These are phyloP conservation scores for Mycena polygramma DNA, from an alignment of 768 basidiomycete genomes.

Conservation along the genomic window DNA sequence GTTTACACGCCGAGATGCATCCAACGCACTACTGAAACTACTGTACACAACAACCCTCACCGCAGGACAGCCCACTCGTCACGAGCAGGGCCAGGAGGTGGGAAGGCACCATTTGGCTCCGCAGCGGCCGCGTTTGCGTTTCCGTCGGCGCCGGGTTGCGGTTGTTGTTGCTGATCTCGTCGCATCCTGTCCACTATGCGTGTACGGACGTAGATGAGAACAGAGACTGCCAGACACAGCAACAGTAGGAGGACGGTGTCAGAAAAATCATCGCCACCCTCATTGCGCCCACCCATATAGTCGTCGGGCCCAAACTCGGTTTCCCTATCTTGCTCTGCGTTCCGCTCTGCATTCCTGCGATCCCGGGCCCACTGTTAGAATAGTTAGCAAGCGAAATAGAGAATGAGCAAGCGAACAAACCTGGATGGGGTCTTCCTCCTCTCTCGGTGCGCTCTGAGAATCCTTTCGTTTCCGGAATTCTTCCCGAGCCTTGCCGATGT, in stretches of 20 bases:
- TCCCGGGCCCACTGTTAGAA: conserved; percentile 79
- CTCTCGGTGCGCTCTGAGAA: conserved; percentile 53
- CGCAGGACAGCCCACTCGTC: conserved; percentile 76
- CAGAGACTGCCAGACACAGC: conserved; percentile 79
- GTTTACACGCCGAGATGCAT: conserved; percentile 31
- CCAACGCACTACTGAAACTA: conserved; percentile 22
- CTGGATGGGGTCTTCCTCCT: conserved; percentile 82
- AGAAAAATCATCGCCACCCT: conserved; percentile 77
- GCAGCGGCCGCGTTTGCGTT: conserved; percentile 28
- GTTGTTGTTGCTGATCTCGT: conserved; percentile 67
- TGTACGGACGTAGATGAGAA: conserved; percentile 83
- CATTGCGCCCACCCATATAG: conserved; percentile 81
- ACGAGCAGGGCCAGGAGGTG: conserved; percentile 71
- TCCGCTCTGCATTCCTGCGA: conserved; percentile 76
- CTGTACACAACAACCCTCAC: conserved; percentile 45
- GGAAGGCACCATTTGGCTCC: conserved; percentile 66
- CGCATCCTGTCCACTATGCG: conserved; percentile 82
- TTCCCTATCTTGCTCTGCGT: conserved; percentile 79
- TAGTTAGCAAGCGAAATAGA: conserved; percentile 1
- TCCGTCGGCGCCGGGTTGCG: conserved; percentile 48
- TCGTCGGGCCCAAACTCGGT: conserved; percentile 86
- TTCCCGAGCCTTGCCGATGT: conserved; percentile 85
- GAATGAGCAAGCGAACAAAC: conserved; percentile 49
- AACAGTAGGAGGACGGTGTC: conserved; percentile 86
- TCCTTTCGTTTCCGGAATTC: conserved; percentile 74